A percentile compares a stretch with the other conserved stretches of the same genome.
These are phyloP conservation scores for Bjerkandera adusta DNA, from an alignment of 1,284 basidiomycete species.

Conservation along the genomic window DNA sequence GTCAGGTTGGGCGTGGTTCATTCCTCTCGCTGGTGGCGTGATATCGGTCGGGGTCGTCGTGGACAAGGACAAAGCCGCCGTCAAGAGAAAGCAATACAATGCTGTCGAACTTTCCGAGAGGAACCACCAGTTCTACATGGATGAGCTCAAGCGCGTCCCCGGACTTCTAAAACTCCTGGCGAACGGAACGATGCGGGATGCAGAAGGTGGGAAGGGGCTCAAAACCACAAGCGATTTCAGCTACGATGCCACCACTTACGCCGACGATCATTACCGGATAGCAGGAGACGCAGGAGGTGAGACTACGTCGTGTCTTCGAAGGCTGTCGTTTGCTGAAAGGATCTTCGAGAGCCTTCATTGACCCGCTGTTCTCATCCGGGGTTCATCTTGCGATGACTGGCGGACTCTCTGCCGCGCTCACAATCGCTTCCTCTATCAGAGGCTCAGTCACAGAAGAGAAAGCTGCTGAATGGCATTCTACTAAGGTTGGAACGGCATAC, in stretches of 20 bases:
- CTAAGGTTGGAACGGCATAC: slow-evolving; percentile 54
- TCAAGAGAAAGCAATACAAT: slow-evolving; percentile 9
- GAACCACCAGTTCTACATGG: slow-evolving; percentile 28
- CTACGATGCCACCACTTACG: slow-evolving; percentile 60
- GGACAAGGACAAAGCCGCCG: slow-evolving; percentile 37
- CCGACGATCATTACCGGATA: slow-evolving; percentile 53
- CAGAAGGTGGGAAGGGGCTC: slow-evolving; percentile 23
- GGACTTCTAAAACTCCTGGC: slow-evolving; percentile 46
- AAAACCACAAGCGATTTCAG: slow-evolving; percentile 57
- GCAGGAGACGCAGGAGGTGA: slow-evolving; percentile 69
- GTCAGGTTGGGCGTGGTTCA: slow-evolving; percentile 73
- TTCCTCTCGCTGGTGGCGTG: slow-evolving; percentile 61
- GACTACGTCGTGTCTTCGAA: too few relatives aligned
- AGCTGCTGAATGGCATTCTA: slow-evolving; percentile 48
- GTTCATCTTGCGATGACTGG: slow-evolving; percentile 61
- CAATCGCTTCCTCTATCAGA: slow-evolving; percentile 52
- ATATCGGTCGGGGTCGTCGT: slow-evolving; percentile 68
- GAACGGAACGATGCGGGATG: slow-evolving; percentile 32
- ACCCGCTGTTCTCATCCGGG: slow-evolving; percentile 66
- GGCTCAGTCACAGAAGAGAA: slow-evolving; percentile 46
- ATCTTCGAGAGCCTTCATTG: slow-evolving; percentile 65
- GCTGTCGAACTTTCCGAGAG: slow-evolving; percentile 1
- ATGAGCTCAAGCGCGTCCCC: slow-evolving; percentile 35
- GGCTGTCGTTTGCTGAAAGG: too few relatives aligned
- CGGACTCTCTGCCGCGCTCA: slow-evolving; percentile 48